These are phyloP conservation scores for Oryza rufipogon DNA, from an alignment of 176 grass and related monocot species.

Conservation along the genomic window DNA sequence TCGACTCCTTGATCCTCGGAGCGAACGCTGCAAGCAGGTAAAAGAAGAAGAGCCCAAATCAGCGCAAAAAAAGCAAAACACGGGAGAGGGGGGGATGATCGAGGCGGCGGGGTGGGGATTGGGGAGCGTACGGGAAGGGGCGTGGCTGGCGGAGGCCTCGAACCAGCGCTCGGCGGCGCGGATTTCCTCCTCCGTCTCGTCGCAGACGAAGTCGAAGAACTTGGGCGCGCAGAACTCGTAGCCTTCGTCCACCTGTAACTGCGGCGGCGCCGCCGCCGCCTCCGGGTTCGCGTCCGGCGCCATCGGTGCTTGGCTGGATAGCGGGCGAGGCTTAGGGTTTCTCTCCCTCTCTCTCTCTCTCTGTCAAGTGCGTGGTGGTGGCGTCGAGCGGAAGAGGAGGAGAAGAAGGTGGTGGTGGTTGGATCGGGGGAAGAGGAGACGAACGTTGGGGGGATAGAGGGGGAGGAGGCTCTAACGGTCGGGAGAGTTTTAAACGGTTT, in stretches of 20 bases:
- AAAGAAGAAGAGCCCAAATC: background rate
- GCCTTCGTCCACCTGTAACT: slow-evolving; percentile 55
- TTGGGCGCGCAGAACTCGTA: slow-evolving; percentile 91
- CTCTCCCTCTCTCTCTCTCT: slow-evolving; percentile 5
- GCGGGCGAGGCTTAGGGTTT: background rate
- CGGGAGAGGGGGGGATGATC: background rate
- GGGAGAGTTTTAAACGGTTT: slow-evolving; percentile 57
- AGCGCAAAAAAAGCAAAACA: background rate
- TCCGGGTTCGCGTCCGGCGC: slow-evolving; percentile 35
- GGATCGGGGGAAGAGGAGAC: slow-evolving; percentile 21
- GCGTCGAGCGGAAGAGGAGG: background rate
- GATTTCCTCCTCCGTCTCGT: slow-evolving; percentile 68
- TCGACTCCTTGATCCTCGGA: slow-evolving; percentile 69
- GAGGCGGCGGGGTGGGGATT: too few relatives aligned
- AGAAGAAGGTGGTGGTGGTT: slow-evolving; percentile 1
- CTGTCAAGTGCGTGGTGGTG: background rate
- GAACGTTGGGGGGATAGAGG: slow-evolving; percentile 31
- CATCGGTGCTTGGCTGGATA: slow-evolving; percentile 25
- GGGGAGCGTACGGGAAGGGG: slow-evolving; percentile 73
- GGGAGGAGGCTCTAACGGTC: slow-evolving; percentile 61
- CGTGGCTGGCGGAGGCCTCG: slow-evolving; percentile 62
- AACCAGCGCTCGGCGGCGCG: slow-evolving; percentile 81
- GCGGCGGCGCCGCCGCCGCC: slow-evolving; percentile 30
- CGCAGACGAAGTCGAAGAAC: slow-evolving; percentile 80
- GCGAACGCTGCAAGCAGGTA: slow-evolving; percentile 60